Evolutionary conservation across 2,329 filamentous ascomycete genomes (phyloP).

Genomic region (Ascochyta pisi): DNA sequence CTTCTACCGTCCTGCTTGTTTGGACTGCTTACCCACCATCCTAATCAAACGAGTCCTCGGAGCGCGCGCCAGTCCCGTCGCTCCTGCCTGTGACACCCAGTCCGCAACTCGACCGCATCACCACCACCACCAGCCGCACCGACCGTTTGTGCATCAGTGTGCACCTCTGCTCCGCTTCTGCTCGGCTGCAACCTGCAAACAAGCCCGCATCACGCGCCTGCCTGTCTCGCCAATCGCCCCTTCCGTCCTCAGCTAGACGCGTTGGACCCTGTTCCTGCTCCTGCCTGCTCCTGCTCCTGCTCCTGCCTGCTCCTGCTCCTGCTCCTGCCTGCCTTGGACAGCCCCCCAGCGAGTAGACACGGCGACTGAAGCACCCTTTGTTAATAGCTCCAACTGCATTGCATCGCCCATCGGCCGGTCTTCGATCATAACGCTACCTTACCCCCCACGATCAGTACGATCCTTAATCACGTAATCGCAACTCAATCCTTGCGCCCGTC

Average conservation of each 20-base stretch:
- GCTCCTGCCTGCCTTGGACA: constrained; percentile 8
- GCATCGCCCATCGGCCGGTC: constrained; percentile 48
- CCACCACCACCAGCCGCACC: constrained; percentile 20
- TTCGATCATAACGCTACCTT: constrained; percentile 42
- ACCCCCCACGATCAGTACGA: constrained; percentile 43
- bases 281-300: too few species aligned
- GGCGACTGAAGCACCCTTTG: constrained; percentile 34
- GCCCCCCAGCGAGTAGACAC: constrained; percentile 13
- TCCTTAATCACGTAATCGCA: constrained; percentile 51
- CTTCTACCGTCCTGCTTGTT: constrained; percentile 43
- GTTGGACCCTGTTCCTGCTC: constrained; percentile 8
- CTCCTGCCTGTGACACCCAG: constrained; percentile 37
- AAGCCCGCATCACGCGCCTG: constrained; percentile 17
- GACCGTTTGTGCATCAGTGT: constrained; percentile 32
- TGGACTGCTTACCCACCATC: constrained; percentile 30
- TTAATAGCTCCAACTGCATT: constrained; percentile 49
- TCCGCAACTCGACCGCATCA: constrained; percentile 33
- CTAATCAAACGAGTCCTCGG: constrained; percentile 42
- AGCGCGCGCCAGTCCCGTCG: constrained; percentile 49
- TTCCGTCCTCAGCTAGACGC: constrained; percentile 28
- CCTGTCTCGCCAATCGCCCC: constrained; percentile 22
- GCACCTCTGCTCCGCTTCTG: constrained; percentile 23
- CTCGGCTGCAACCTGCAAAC: constrained; percentile 15
- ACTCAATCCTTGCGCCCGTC: constrained; percentile 33
- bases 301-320: too few species aligned